Evolutionary conservation across 129 eudicot genomes (phyloP), one percentile per base, ranked within the genome.

Genomic region (Tagetes erecta): DNA sequence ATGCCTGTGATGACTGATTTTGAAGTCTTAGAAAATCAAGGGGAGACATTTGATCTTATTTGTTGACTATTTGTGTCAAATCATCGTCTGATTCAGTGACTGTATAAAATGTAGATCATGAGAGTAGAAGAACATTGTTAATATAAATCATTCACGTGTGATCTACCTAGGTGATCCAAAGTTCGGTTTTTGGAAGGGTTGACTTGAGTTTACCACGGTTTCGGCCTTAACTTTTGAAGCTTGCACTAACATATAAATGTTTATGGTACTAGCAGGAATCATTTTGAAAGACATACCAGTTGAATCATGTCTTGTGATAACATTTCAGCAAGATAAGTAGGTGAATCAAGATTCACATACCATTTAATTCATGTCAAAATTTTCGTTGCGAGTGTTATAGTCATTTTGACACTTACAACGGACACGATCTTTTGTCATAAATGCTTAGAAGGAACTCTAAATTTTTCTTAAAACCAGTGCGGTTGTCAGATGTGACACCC

Each of bases 221-320:
- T 73, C 42, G 13, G 14, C 47, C 67, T 12, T 58, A n/a, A 52
- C 14, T 9, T 46, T 63, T 64, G 71, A 42, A 42, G 46, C 27
- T 42, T 41, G 67, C 47, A 20, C 58, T 69, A 59, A 77, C 50
- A 7, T 42, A 34, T 31, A 14, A 33, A 40, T 52, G 60, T 64
- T 33, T 51, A 30, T 51, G 47, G 14, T 63, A 11, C 13, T 70
- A 76, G 68, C 86, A 91, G 95, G 92, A 81, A 79, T 88, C 97
- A 27, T 46, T n/a, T 70, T 91, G 33, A 91, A 80, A 74, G 97
- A 88, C 82, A 91, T 91, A 67, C 97, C 97, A 50, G 97, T 91
- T 35, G 92, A 70, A 88, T 91, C 73, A 86, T 91, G 96, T 91
- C 97, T 14, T 88, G 92, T 12, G 97, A 91, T 75, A 91, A 91